Evolutionary conservation across 2,329 filamentous ascomycete species (phyloP), one percentile per base, ranked within the genome.

Genomic region (Cordyceps farinosa): DNA sequence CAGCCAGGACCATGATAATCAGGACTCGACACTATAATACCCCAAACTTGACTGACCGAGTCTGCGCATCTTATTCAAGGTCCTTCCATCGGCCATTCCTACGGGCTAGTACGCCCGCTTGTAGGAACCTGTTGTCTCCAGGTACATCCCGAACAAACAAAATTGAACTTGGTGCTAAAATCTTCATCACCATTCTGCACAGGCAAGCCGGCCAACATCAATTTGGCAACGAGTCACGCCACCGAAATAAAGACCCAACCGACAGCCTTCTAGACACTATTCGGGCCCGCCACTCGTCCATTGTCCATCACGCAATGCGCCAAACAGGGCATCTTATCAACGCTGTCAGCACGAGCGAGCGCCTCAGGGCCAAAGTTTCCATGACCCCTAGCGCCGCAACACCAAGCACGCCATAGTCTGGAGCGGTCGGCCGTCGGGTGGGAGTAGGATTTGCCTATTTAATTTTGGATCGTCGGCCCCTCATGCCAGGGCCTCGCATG

Each of bases 391-490:
- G 56, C 32, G 34, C 34, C 36, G 45, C 56, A 27, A 32, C 47
- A 51, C 56, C 22, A 34, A 59, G 56, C 56, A 59, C 56, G 56
- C 34, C 45, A 59, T 59, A 36, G 45, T 40, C 44, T 48, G 44
- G 44, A 59, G 56, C 44, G 45, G 56, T 59, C 56, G 56, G 32
- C 56, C 44, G 44, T 50, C 34, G 36, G 36, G 34, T 36, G 47
- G 42, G 34, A 50, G 56, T 59, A 45, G 56, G 45, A 51, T n/a
- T 51, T 59, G 42, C 34, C 34, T 32, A 22, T 32, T 42, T 30
- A 15, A 51, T 51, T 42, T 44, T 57, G 55, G 42, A 40, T 38
- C 55, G 22, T 48, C 55, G 29, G 54, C 10, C 38, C 30, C 48
- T 29, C 10, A 48, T 47, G 55, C 55, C 42, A 48, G 22, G 36